Evolutionary conservation across 1,139 yeast genomes (phyloP), one percentile per base, ranked within the genome.

Genomic region (Geotrichum aggregatum): DNA sequence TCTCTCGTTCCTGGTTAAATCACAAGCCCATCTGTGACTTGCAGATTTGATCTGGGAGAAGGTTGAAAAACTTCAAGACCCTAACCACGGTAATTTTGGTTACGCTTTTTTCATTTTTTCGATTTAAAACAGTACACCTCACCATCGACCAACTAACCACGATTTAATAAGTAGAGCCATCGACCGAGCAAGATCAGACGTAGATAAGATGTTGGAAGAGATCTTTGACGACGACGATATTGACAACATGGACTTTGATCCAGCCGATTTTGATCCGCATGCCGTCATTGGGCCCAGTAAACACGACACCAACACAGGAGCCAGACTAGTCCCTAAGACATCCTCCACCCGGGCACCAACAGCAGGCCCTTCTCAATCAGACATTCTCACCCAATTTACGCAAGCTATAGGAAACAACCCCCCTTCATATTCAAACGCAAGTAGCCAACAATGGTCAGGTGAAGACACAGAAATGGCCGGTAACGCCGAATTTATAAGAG

Each of bases 231-330:
- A 87, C 68, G 92, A 87, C 56, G 95, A 87, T 63, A 84, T 91
- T 71, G 97, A 89, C 66, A 83, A 87, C 71, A 76, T 88, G 82
- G 96, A 89, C 62, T 84, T 87, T 86, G 96, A 89, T 69, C 76
- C 91, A 40, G 94, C 95, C 8, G 91, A 89, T 72, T 84, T 88
- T 59, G 97, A 89, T 69, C 91, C 96, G 16, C 61, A 65, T 51
- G 69, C 67, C 50, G 69, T 71, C 42, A 66, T 69, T 57, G 63
- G 67, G 34, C 58, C 60, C 47, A 44, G 49, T 16, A 22, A 28
- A 5, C 61, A 59, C 54, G 61, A 58, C n/a, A 59, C 61, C 10
- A 47, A 49, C 30, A 52, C 49, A 18, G 46, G 51, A 11, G 61
- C 59, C 3, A 53, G 58, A 21, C 52, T 58, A 26, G 52, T 60